phyloP scores from a whole-genome alignment of 1,284 basidiomycete species.

The Porphyrellus sp. region DNA sequence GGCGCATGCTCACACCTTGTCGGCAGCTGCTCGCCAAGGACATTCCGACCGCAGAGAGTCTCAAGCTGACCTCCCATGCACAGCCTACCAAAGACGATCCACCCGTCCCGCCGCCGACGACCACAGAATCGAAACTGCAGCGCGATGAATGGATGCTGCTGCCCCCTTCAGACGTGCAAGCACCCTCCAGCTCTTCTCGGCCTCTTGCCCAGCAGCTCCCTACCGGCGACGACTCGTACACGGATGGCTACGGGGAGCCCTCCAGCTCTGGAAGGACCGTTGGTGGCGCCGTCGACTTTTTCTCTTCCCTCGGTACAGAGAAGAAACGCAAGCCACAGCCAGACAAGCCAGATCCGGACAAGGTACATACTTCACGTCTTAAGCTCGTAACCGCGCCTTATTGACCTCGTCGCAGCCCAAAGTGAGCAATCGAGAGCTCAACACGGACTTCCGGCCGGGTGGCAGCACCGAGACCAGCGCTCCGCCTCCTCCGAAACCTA shows the following conservation, averaged over 20 bases:
- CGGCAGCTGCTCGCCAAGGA: constrained; percentile 58
- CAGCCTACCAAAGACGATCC: constrained; percentile 42
- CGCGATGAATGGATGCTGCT: constrained; percentile 93
- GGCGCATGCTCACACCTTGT: constrained; percentile 4
- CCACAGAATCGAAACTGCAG: constrained; percentile 51
- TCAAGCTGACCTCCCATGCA: constrained; percentile 64
- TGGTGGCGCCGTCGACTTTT: constrained; percentile 74
- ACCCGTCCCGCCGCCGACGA: constrained; percentile 42
- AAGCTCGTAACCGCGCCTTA: neutral
- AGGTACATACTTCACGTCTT: constrained; percentile 51
- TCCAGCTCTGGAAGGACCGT: constrained; percentile 46
- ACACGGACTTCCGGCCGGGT: constrained; percentile 67
- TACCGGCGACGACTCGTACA: constrained; percentile 50
- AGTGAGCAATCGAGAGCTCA: constrained; percentile 77
- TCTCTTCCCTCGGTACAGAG: constrained; percentile 79
- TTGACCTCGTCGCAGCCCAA: constrained; percentile 43
- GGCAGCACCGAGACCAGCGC: constrained; percentile 52
- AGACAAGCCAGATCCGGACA: constrained; percentile 68
- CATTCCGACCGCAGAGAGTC: constrained; percentile 78
- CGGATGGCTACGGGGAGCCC: constrained; percentile 70
- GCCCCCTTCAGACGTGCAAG: constrained; percentile 35
- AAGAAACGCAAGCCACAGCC: constrained; percentile 62
- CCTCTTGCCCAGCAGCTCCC: constrained; percentile 28
- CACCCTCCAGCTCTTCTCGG: constrained; percentile 28
- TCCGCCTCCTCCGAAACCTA: constrained; percentile 47